Evolutionary conservation across 73 alveolate genomes (phyloP).

Genomic region (Paraurostyla sp.): DNA sequence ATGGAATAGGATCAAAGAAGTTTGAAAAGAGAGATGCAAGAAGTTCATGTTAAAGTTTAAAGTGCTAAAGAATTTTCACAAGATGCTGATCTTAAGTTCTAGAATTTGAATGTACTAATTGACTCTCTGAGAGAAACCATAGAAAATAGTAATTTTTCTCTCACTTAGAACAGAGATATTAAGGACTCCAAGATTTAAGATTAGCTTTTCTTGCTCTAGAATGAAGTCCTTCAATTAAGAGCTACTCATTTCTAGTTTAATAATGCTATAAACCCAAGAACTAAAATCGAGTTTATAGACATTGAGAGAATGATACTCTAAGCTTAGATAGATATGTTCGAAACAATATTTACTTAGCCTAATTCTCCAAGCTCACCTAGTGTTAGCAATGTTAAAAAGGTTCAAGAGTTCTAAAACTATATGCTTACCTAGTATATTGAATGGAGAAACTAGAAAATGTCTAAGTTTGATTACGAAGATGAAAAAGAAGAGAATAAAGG

Average conservation of each 20-base stretch:
- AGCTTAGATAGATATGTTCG: neutral
- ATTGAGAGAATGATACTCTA: neutral
- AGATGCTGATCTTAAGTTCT: neutral
- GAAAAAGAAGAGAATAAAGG: neutral
- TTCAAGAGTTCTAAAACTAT: neutral
- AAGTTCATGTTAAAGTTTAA: conserved; percentile 11
- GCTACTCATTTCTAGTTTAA: too few species aligned
- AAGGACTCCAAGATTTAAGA: neutral
- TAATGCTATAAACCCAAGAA: neutral
- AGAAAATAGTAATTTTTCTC: conserved; percentile 17
- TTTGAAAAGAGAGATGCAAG: neutral
- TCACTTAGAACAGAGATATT: neutral
- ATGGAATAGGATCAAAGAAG: conserved; percentile 5
- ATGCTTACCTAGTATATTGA: neutral
- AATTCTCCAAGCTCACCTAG: too few species aligned
- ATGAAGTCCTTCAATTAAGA: neutral
- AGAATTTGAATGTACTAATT: neutral
- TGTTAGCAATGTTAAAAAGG: neutral
- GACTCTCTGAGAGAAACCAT: conserved; percentile 14
- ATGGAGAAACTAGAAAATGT: neutral
- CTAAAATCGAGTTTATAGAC: neutral
- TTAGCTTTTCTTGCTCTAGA: neutral
- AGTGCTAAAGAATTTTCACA: conserved; percentile 29
- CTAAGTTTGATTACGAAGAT: neutral
- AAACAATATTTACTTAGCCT: neutral